Base-by-base conservation (phyloP, 2,329 filamentous ascomycete species). In the Stromatinia cepivora region DNA sequence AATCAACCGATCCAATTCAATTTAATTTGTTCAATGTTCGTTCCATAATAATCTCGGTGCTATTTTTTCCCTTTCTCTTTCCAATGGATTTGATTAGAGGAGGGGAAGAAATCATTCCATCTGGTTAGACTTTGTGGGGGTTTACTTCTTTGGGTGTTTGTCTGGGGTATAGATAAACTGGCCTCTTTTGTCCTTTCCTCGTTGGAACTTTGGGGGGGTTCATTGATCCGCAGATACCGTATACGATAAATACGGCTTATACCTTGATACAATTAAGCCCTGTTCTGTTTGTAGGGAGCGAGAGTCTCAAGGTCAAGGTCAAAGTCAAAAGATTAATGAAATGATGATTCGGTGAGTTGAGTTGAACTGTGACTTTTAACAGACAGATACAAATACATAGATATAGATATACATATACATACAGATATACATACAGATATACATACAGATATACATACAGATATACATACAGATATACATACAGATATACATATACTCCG, bases 161-260 rank as follows among this genome's bases (percentile, higher is more conserved):
- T 62, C 58, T 62, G 58, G 58, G 58, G 58, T 62, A 62, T 62
- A 62, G 58, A 62, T 61, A 61, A 61, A 22, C 58, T 61, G 42
- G 20, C 39, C 39, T 42, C 39, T 15, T 28, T 59, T 17, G 17
- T 42, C 25, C 39, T 45, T 59, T 45, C n/a, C 57, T 11, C 9
- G 20, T 56, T 45, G 4, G 36, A 28, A n/a, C 25, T 22, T 42
- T 42, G 34, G 22, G 56, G 56, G 13, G n/a, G 22, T 9, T 10
- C 22, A 17, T 50, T 46, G 15, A 31, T 61, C 36, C 56, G n/a
- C 22, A 25, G n/a, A 58, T 25, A 28, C 42, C 4, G 17, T 7
- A 42, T 58, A 25, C n/a, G 39, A 45, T 59, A 59, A n/a, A 39
- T 22, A 59, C 42, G 58, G 58, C 58, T 62, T 62, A n/a, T 62